Percentiles rank a stretch among this genome's conserved stretches.
phyloP scores from a whole-genome alignment of 768 basidiomycete species.

The Kwoniella dejecticola region DNA sequence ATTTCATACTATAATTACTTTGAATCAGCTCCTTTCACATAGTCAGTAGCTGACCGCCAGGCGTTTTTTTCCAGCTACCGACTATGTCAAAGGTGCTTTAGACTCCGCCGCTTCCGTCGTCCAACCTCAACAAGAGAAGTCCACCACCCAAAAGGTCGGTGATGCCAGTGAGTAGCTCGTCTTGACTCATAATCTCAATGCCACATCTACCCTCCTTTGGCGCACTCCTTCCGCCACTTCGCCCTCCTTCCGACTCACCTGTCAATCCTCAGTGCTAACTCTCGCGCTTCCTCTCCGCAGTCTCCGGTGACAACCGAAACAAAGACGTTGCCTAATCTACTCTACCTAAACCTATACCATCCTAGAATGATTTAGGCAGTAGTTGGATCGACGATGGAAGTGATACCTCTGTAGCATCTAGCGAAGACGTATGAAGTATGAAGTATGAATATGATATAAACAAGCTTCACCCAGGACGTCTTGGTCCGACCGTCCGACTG shows the following conservation, averaged over 20 bases:
- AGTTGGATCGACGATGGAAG: no score
- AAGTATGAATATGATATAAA: constrained; percentile 8
- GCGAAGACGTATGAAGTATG: no score
- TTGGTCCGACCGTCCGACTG: not conserved
- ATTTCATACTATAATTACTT: no score
- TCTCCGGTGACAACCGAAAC: constrained; percentile 48
- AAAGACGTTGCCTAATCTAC: constrained; percentile 29
- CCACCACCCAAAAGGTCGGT: constrained; percentile 50
- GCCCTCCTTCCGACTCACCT: not conserved
- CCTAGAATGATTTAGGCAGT: constrained; percentile 5
- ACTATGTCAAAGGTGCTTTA: constrained; percentile 38
- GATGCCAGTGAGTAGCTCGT: constrained; percentile 34
- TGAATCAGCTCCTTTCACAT: not conserved
- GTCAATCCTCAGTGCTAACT: no score
- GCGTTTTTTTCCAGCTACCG: constrained; percentile 19
- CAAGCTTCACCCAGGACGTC: not conserved
- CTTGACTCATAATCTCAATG: not conserved
- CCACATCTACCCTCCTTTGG: not conserved
- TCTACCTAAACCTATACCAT: constrained; percentile 2
- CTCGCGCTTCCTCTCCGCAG: no score
- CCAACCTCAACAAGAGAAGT: constrained; percentile 50
- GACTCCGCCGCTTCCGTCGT: constrained; percentile 45
- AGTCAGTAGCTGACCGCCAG: not conserved
- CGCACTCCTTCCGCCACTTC: not conserved
- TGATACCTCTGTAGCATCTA: constrained; percentile 1